A percentile compares a stretch with the other conserved stretches of the same genome.
phyloP scores from a whole-genome alignment of 208 protist species.

The Naegleria gruberi region DNA sequence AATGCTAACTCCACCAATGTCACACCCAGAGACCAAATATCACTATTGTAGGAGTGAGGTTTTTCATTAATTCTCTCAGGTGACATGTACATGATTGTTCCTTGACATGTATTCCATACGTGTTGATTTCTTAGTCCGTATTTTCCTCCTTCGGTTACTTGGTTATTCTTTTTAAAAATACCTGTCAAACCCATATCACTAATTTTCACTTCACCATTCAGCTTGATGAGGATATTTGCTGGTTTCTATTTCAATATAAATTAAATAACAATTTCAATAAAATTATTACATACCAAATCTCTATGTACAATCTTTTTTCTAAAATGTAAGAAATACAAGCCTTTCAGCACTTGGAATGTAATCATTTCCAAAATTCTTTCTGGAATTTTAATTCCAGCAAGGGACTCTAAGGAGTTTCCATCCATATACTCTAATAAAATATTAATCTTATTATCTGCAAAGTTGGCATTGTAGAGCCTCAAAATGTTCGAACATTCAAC shows the following conservation, averaged over 20 bases:
- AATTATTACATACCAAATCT: neutral
- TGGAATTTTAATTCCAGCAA: neutral
- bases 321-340: neutral
- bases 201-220: neutral
- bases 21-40: conserved; percentile 76
- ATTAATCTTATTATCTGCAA: neutral
- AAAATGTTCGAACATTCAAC: neutral
- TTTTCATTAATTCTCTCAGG: conserved; percentile 68
- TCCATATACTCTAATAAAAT: conserved; percentile 6
- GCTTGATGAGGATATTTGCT: neutral
- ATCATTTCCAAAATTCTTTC: neutral
- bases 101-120: conserved; percentile 25
- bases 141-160: neutral
- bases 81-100: conserved; percentile 76
- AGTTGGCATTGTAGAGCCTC: neutral
- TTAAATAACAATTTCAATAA: neutral
- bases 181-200: conserved; percentile 3
- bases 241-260: neutral
- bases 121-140: neutral
- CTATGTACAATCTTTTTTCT: neutral
- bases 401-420: neutral
- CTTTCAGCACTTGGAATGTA: neutral
- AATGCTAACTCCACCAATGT: conserved; percentile 70
- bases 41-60: conserved; percentile 57
- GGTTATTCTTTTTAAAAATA: neutral